These are phyloP conservation scores for Hypericum androsaemum DNA, from an alignment of 345 rosid species.

Conservation along the genomic window DNA sequence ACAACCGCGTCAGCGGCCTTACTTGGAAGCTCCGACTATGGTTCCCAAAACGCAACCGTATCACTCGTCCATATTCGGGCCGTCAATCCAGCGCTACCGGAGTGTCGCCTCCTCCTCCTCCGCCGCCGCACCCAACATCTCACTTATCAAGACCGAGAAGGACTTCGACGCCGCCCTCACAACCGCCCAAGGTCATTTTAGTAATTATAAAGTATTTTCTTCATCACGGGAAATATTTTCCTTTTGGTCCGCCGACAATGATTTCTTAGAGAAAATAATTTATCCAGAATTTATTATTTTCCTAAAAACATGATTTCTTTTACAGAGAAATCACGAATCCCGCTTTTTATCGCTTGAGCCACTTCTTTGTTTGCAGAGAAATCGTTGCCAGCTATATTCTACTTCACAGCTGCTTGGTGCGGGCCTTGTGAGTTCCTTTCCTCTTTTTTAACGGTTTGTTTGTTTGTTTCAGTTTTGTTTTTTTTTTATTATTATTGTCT, in stretches of 20 bases:
- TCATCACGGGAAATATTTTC: too few species aligned
- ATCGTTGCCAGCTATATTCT: constrained; percentile 50
- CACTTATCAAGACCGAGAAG: constrained; percentile 44
- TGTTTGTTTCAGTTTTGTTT: too few species aligned
- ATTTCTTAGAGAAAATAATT: too few species aligned
- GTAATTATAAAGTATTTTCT: too few species aligned
- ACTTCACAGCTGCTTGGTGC: constrained; percentile 87
- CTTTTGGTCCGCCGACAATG: too few species aligned
- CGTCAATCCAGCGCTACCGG: neutral
- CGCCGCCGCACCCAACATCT: constrained; percentile 18
- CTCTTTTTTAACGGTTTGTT: neutral
- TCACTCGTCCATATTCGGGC: too few species aligned
- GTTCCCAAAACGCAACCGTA: too few species aligned
- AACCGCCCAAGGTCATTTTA: constrained; percentile 40
- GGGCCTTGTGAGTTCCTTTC: constrained; percentile 62
- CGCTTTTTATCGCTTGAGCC: too few species aligned
- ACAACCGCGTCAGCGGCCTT: neutral
- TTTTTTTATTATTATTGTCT: neutral
- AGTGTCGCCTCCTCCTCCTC: neutral
- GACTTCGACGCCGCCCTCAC: constrained; percentile 33
- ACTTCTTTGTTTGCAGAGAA: too few species aligned
- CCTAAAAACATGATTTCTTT: too few species aligned
- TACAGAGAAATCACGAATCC: too few species aligned
- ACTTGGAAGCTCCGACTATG: neutral
- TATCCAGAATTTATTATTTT: too few species aligned